Conservation (phyloP, 352 stramenopile genomes). For the Phytophthora constricta region DNA sequence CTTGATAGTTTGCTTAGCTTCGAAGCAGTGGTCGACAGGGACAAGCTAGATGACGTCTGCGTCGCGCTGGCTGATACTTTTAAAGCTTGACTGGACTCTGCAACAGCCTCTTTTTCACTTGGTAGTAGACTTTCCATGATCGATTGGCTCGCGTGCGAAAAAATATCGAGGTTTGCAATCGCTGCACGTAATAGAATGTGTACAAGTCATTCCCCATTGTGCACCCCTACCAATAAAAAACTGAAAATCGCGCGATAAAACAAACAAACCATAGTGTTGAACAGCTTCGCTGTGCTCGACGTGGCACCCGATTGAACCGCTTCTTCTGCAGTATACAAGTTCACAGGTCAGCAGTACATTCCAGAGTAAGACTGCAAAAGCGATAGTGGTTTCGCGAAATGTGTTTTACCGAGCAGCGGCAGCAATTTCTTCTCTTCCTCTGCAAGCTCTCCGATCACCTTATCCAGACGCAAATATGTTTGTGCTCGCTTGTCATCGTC, state of each 20-base stretch:
- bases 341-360: not conserved
- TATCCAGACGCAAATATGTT: conserved; percentile 43
- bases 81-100: conserved; percentile 36
- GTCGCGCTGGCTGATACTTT: conserved; percentile 18
- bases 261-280: conserved; percentile 59
- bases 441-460: conserved; percentile 49
- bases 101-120: conserved; percentile 65
- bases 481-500: conserved; percentile 52
- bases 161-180: conserved; percentile 77
- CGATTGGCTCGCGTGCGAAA: conserved; percentile 70
- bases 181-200: conserved; percentile 26
- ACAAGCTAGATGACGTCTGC: conserved; percentile 8
- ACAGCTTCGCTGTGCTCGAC: conserved; percentile 53
- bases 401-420: conserved; percentile 43
- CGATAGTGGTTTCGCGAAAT: too few relatives aligned
- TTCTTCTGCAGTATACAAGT: conserved; percentile 38
- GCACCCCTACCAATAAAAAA: not conserved
- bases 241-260: not conserved
- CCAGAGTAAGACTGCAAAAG: too few relatives aligned
- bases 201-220: not conserved
- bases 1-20: conserved; percentile 42
- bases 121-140: conserved; percentile 55
- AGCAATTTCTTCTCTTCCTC: conserved; percentile 47
- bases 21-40: conserved; percentile 15
- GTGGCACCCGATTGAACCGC: conserved; percentile 39